phyloP scores from a whole-genome alignment of 176 grass and related monocot species.

The Hyparrhenia diplandra region DNA sequence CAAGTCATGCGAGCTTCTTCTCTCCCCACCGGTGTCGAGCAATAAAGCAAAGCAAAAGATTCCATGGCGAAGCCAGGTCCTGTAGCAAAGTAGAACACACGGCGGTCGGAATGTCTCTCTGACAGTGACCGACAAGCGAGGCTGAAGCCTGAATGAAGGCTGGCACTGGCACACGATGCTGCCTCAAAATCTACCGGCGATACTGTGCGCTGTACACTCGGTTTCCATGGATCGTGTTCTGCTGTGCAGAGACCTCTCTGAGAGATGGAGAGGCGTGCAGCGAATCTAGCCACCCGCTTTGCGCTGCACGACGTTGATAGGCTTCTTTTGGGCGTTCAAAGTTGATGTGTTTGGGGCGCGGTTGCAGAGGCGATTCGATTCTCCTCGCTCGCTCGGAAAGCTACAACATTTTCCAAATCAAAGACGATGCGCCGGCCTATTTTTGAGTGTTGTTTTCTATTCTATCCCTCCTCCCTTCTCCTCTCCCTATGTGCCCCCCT shows the following conservation, averaged over 20 bases:
- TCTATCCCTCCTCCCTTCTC: too few relatives aligned
- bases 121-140: too few relatives aligned
- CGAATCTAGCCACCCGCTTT: slow-evolving; percentile 3
- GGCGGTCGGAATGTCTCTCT: too few relatives aligned
- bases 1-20: too few relatives aligned
- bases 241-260: too few relatives aligned
- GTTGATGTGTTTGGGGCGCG: background rate
- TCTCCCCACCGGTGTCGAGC: too few relatives aligned
- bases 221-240: background rate
- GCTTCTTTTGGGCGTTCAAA: slow-evolving; percentile 26
- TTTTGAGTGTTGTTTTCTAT: background rate
- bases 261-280: background rate
- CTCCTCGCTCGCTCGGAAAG: slow-evolving; percentile 12
- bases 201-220: too few relatives aligned
- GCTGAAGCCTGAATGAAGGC: too few relatives aligned
- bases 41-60: slow-evolving; percentile 48
- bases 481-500: background rate
- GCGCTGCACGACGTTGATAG: slow-evolving; percentile 9
- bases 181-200: too few relatives aligned
- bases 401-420: background rate
- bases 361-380: slow-evolving; percentile 4
- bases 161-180: too few relatives aligned
- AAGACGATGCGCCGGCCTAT: background rate
- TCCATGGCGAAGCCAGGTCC: background rate
- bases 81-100: background rate